Evolutionary conservation across 1,284 basidiomycete genomes (phyloP).

Genomic region (Irpex rosettiformis): DNA sequence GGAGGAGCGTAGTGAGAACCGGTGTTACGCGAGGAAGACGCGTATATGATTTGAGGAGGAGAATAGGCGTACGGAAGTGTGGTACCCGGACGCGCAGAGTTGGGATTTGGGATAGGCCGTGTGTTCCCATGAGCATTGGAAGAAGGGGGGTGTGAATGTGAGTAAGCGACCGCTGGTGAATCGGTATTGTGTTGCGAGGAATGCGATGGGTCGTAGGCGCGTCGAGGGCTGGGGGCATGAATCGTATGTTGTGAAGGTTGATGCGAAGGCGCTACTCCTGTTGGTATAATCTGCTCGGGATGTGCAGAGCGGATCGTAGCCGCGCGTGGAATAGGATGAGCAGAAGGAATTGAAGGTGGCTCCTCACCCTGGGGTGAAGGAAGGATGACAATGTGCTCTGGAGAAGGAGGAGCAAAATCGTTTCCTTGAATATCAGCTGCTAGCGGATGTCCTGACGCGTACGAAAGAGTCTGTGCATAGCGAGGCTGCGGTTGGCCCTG

Average conservation of each 20-base stretch:
- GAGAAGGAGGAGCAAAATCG: slow-evolving; percentile 22
- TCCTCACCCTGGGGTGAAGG: slow-evolving; percentile 28
- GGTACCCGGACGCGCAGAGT: slow-evolving; percentile 20
- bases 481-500: slow-evolving; percentile 16
- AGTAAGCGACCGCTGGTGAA: slow-evolving; percentile 23
- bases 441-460: slow-evolving; percentile 20
- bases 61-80: slow-evolving; percentile 27
- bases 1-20: slow-evolving; percentile 30
- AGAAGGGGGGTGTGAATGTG: slow-evolving; percentile 24
- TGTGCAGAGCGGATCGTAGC: slow-evolving; percentile 9
- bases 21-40: slow-evolving; percentile 28
- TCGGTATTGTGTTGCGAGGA: slow-evolving; percentile 17
- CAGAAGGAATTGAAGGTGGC: slow-evolving; percentile 13
- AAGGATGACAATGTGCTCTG: slow-evolving; percentile 30
- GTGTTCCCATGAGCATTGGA: slow-evolving; percentile 17
- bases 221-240: slow-evolving; percentile 21
- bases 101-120: slow-evolving; percentile 22
- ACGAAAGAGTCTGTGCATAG: slow-evolving; percentile 27
- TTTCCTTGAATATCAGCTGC: slow-evolving; percentile 4
- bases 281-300: neutral
- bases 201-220: slow-evolving; percentile 19
- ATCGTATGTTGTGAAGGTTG: slow-evolving; percentile 12
- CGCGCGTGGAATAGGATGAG: slow-evolving; percentile 1
- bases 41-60: slow-evolving; percentile 33
- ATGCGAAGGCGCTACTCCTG: slow-evolving; percentile 14